These are phyloP conservation scores for Trichophyton equinum DNA, from an alignment of 2,329 filamentous ascomycete genomes.

Conservation along the genomic window DNA sequence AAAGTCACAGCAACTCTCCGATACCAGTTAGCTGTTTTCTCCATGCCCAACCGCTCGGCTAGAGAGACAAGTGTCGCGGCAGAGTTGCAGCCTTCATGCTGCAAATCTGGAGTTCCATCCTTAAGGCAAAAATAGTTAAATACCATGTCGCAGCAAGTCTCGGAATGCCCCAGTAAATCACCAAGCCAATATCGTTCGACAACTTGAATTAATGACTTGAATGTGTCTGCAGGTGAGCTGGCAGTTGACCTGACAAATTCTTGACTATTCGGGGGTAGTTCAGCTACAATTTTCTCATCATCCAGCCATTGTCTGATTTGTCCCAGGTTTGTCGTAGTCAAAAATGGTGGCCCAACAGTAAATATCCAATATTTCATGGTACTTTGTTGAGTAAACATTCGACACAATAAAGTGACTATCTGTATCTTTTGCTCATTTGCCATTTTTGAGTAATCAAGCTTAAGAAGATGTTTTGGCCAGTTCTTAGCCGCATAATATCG, in stretches of 20 bases:
- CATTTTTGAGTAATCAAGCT: background rate
- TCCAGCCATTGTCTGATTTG: background rate
- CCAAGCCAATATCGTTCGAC: constrained; percentile 8
- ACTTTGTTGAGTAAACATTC: constrained; percentile 3
- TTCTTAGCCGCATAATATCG: background rate
- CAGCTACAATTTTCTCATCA: background rate
- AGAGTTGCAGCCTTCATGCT: background rate
- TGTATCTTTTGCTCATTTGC: background rate
- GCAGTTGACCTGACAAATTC: background rate
- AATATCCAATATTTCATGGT: constrained; percentile 2
- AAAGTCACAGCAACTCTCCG: constrained; percentile 11
- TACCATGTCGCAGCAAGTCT: background rate
- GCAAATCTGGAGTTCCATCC: background rate
- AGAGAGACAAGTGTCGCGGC: constrained; percentile 6
- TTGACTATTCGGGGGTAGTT: background rate
- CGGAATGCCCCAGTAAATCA: background rate
- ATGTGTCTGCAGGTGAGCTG: background rate
- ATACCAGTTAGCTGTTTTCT: constrained; percentile 13
- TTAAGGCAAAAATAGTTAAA: background rate
- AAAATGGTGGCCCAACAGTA: background rate
- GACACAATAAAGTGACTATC: background rate
- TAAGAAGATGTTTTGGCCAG: background rate
- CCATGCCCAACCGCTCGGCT: constrained; percentile 11
- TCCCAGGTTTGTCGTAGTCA: background rate
- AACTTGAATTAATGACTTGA: constrained; percentile 5